Evolutionary conservation across 2,329 filamentous ascomycete species (phyloP).

Genomic region (Diaporthe sp.): DNA sequence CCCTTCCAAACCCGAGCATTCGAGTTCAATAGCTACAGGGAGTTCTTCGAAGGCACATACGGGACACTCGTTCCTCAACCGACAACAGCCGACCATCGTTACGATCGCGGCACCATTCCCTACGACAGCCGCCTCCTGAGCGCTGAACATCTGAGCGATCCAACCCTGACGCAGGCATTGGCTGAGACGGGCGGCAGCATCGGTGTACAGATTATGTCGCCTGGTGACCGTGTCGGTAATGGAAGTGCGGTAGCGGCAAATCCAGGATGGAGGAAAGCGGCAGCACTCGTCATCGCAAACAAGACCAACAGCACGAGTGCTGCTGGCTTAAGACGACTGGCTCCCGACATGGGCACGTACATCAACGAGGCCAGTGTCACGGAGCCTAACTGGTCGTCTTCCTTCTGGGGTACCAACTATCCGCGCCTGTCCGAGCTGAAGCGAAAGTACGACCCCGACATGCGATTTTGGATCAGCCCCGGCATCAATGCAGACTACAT

Average conservation of each 20-base stretch:
- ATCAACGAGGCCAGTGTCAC: conserved; percentile 15
- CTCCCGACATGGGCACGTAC: conserved; percentile 7
- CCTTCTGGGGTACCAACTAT: conserved; percentile 58
- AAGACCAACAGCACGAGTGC: conserved; percentile 2
- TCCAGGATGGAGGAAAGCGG: not conserved
- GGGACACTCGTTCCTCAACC: not conserved
- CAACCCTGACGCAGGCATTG: not conserved
- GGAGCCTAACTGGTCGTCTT: conserved; percentile 53
- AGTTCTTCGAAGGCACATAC: conserved; percentile 7
- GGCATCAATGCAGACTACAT: conserved; percentile 16
- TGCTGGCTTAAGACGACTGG: not conserved
- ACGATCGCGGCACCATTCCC: not conserved
- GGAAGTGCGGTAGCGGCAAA: conserved; percentile 7
- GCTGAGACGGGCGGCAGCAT: conserved; percentile 11
- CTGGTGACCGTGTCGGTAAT: not conserved
- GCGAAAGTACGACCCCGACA: conserved; percentile 57
- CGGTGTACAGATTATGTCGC: conserved; percentile 2
- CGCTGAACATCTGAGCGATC: not conserved
- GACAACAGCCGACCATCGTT: conserved; percentile 2
- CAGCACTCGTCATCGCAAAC: not conserved
- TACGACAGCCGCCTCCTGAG: conserved; percentile 6
- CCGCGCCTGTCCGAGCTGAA: conserved; percentile 53
- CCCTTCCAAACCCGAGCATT: not conserved
- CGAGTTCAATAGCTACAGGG: conserved; percentile 1
- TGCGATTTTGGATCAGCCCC: conserved; percentile 17